Percentiles rank a stretch among this genome's conserved stretches.
phyloP scores from a whole-genome alignment of 192 early-diverging fungal species.

The Coemansia sp. region DNA sequence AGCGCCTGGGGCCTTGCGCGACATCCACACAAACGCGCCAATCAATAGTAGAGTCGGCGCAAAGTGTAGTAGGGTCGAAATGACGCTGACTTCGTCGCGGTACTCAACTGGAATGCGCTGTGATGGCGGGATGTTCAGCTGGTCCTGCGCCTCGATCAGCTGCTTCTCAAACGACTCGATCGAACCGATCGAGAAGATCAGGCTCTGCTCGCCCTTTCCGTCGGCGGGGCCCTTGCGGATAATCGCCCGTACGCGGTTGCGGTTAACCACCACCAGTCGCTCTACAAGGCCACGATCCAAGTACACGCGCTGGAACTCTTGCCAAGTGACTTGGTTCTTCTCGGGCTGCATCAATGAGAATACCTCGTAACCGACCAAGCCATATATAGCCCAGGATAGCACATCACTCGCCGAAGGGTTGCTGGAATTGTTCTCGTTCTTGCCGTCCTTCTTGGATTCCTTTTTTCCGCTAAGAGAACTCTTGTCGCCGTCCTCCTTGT shows the following conservation, averaged over 20 bases:
- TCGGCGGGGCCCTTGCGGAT: conserved; percentile 39
- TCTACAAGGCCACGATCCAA: conserved; percentile 93
- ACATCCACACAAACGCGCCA: conserved; percentile 86
- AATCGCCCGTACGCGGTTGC: conserved; percentile 78
- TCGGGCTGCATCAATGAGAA: conserved; percentile 14
- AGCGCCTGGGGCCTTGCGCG: conserved; percentile 72
- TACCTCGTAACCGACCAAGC: conserved; percentile 24
- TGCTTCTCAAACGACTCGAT: conserved; percentile 93
- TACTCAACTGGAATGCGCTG: conserved; percentile 95
- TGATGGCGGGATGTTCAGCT: conserved; percentile 85
- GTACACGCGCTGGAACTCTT: conserved; percentile 86
- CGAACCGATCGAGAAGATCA: conserved; percentile 89
- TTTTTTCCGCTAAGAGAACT: conserved; percentile 19
- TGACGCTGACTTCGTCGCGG: conserved; percentile 74
- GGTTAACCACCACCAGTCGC: conserved; percentile 86
- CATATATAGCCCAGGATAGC: conserved; percentile 11
- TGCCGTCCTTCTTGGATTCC: conserved; percentile 38
- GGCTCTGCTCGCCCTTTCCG: conserved; percentile 20
- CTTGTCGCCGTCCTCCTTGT: conserved; percentile 11
- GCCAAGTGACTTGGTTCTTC: conserved; percentile 82
- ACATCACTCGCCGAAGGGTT: conserved; percentile 24
- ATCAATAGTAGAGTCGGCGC: conserved; percentile 90
- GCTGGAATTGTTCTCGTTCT: conserved; percentile 19
- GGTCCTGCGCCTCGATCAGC: conserved; percentile 84
- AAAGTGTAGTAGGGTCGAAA: conserved; percentile 81